These are phyloP conservation scores for Fraxinus baroniana DNA, from an alignment of 305 asterid genomes.

Conservation along the genomic window DNA sequence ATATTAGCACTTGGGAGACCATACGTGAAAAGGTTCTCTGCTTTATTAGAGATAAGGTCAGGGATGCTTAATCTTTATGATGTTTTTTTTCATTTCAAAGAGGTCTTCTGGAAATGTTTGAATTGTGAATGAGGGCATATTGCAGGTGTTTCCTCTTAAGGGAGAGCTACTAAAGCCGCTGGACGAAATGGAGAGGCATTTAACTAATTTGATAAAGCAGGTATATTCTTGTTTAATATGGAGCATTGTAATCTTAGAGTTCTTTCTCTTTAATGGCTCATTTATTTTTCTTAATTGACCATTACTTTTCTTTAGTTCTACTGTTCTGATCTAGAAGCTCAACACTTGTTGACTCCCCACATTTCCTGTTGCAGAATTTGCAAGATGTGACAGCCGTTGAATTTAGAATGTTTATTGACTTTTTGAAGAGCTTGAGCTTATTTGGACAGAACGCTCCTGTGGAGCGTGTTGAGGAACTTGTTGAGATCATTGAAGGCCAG, in stretches of 20 bases:
- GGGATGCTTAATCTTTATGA: background rate
- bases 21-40: conserved; percentile 80
- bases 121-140: conserved; percentile 16
- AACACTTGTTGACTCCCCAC: background rate
- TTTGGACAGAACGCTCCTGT: conserved; percentile 77
- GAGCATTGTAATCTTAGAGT: background rate
- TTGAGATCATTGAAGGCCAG: conserved; percentile 95
- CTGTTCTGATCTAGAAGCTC: conserved; percentile 9
- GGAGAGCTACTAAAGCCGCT: conserved; percentile 76
- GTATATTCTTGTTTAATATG: conserved; percentile 30
- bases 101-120: conserved; percentile 4
- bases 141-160: conserved; percentile 85
- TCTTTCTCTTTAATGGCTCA: background rate
- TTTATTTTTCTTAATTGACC: conserved; percentile 1
- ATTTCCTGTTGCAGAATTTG: conserved; percentile 62
- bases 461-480: conserved; percentile 91
- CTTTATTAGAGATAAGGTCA: conserved; percentile 86
- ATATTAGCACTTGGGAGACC: conserved; percentile 71
- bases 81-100: background rate
- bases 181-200: conserved; percentile 86
- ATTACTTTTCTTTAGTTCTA: conserved; percentile 1
- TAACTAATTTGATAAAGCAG: conserved; percentile 84
- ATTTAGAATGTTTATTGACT: conserved; percentile 81
- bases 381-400: conserved; percentile 89
- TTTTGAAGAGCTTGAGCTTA: conserved; percentile 85